Percentiles rank a stretch among this genome's conserved stretches.
Conservation (phyloP, 805 yeast genomes). For the Wickerhamiella domercqiae region DNA sequence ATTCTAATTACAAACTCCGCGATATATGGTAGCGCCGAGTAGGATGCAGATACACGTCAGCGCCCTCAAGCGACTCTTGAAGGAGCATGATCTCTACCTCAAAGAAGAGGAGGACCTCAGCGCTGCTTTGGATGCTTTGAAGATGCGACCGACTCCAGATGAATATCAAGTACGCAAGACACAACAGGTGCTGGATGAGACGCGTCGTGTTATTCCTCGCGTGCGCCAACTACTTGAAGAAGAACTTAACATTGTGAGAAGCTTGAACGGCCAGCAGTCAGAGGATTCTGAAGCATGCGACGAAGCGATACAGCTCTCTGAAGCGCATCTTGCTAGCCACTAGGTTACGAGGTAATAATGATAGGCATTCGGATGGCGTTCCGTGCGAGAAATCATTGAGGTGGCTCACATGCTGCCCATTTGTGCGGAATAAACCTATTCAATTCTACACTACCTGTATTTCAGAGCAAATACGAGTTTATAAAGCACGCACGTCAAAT, state of each 20-base stretch:
- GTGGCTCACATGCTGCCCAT: too few relatives aligned
- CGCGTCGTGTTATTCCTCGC: constrained; percentile 37
- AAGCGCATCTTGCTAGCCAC: constrained; percentile 4
- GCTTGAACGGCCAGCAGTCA: constrained; percentile 10
- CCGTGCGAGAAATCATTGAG: too few relatives aligned
- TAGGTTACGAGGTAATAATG: too few relatives aligned
- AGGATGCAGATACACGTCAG: constrained; percentile 53
- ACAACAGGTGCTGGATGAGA: constrained; percentile 37
- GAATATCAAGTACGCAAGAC: constrained; percentile 46
- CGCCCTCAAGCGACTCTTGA: constrained; percentile 52
- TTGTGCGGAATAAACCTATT: too few relatives aligned
- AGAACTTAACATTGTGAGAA: constrained; percentile 15
- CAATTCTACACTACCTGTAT: too few relatives aligned
- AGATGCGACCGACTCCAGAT: constrained; percentile 31
- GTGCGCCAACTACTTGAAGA: constrained; percentile 30
- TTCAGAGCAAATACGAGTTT: too few relatives aligned
- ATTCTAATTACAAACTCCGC: too few relatives aligned
- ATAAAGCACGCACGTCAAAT: too few relatives aligned
- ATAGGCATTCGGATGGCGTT: too few relatives aligned
- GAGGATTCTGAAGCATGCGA: constrained; percentile 17
- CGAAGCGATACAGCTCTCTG: constrained; percentile 12
- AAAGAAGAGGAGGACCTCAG: constrained; percentile 44
- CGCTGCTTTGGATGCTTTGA: constrained; percentile 33
- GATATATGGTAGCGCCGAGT: constrained; percentile 54
- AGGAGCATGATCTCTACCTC: constrained; percentile 48